Base-by-base conservation (phyloP, 345 rosid genomes). In the Raphanus raphanistrum region DNA sequence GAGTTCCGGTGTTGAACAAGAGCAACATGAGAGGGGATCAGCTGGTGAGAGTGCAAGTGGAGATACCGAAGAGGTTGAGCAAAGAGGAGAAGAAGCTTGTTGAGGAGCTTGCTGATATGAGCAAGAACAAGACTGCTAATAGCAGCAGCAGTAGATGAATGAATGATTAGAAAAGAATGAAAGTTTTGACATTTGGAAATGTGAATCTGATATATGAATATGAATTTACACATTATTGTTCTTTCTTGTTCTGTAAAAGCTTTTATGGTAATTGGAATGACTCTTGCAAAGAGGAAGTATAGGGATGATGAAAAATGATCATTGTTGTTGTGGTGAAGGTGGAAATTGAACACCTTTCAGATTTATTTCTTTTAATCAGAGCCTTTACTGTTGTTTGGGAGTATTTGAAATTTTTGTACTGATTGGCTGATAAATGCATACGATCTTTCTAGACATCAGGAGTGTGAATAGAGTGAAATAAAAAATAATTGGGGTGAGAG, bases 11-110 rank as follows among this genome's bases (percentile, higher is more conserved):
- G 38, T 79, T 93, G 64, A 96, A 90, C 74, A 95, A 88, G 83
- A 91, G 87, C 80, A 93, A 87, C 74, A 86, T 85, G 91, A 90
- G 97, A 75, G 98, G 97, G 0, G 98, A 93, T 77, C 99, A 93
- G 85, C 75, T 93, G 87, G 99, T 96, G 62, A 93, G 98, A 2
- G 98, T 96, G 43, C 99, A 96, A 73, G 96, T 96, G 0, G 99
- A 96, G 82, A 96, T 96, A 78, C 99, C 99, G 0, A 96, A 96
- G 83, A 82, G 93, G 80, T 79, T 96, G 85, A 90, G 92, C 82
- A 81, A 85, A n/a, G 94, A 93, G 31, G 99, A 96, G 88, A 87
- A 86, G 83, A 90, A 88, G 72, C 96, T 93, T 6, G 63, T 96
- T 1, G 96, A 96, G 76, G 96, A 89, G 76, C 96, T 93, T 31